These are phyloP conservation scores for Acrocalymma vagum DNA, from an alignment of 2,329 filamentous ascomycete species.

Conservation along the genomic window DNA sequence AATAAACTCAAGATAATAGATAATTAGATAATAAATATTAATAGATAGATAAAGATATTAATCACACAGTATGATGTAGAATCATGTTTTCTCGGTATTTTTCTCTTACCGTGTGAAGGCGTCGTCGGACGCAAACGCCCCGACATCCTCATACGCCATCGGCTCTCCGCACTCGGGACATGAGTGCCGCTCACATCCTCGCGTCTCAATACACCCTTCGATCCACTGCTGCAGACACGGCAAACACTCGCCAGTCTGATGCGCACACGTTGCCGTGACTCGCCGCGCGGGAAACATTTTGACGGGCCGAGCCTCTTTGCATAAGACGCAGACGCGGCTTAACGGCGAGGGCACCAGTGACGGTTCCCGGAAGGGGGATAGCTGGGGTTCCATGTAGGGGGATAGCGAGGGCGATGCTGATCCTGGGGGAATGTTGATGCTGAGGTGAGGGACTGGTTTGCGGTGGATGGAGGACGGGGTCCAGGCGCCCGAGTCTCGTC, in stretches of 20 bases:
- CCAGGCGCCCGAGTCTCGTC: too few relatives aligned
- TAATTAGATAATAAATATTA: not conserved
- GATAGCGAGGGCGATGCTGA: slow-evolving; percentile 1
- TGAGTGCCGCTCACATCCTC: slow-evolving; percentile 24
- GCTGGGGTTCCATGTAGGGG: slow-evolving; percentile 8
- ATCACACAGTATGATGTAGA: too few relatives aligned
- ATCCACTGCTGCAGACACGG: slow-evolving; percentile 37
- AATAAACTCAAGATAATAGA: not conserved
- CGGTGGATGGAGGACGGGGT: too few relatives aligned
- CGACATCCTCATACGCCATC: slow-evolving; percentile 34
- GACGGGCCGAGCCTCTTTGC: slow-evolving; percentile 29
- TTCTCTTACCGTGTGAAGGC: slow-evolving; percentile 12
- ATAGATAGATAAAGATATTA: too few relatives aligned
- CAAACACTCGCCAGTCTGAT: slow-evolving; percentile 37
- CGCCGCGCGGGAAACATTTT: slow-evolving; percentile 29
- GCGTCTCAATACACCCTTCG: slow-evolving; percentile 24
- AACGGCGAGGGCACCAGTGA: slow-evolving; percentile 12
- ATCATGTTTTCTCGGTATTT: too few relatives aligned
- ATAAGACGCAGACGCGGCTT: slow-evolving; percentile 35
- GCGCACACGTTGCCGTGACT: slow-evolving; percentile 34
- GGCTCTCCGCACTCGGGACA: slow-evolving; percentile 41
- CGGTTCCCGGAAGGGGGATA: too few relatives aligned
- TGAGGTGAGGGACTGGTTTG: too few relatives aligned
- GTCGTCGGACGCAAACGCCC: slow-evolving; percentile 26
- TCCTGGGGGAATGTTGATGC: too few relatives aligned